Evolutionary conservation across 306 rosid species (phyloP).

Genomic region (Castanea crenata): DNA sequence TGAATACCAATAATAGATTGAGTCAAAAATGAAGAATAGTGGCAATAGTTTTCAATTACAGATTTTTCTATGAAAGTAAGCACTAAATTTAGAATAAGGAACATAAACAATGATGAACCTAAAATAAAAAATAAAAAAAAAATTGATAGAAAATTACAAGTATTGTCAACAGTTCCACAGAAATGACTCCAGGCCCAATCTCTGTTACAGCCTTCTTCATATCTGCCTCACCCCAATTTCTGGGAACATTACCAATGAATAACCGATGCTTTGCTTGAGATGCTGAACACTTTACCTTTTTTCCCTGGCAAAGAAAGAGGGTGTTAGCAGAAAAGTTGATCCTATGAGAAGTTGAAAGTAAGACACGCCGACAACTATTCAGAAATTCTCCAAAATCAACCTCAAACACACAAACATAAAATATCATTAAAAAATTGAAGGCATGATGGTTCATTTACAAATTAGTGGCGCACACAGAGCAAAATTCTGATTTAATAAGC

Average conservation of each 20-base stretch:
- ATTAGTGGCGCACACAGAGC: neutral
- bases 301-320: conserved; percentile 41
- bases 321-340: neutral
- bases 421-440: neutral
- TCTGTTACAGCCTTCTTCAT: conserved; percentile 48
- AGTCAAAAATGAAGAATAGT: conserved; percentile 11
- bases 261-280: conserved; percentile 61
- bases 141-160: neutral
- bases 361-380: neutral
- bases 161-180: conserved; percentile 64
- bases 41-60: neutral
- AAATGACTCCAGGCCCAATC: conserved; percentile 63
- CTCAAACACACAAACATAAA: neutral
- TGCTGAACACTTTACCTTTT: conserved; percentile 54
- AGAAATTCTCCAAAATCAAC: neutral
- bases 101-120: conserved; percentile 5
- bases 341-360: neutral
- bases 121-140: neutral
- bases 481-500: neutral
- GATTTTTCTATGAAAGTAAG: neutral
- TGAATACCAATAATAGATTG: conserved; percentile 4
- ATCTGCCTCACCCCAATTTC: conserved; percentile 53
- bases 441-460: neutral
- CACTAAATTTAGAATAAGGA: neutral
- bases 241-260: conserved; percentile 75